Evolutionary conservation across 441 rosid species (phyloP).

Genomic region (Lepidium campestre): DNA sequence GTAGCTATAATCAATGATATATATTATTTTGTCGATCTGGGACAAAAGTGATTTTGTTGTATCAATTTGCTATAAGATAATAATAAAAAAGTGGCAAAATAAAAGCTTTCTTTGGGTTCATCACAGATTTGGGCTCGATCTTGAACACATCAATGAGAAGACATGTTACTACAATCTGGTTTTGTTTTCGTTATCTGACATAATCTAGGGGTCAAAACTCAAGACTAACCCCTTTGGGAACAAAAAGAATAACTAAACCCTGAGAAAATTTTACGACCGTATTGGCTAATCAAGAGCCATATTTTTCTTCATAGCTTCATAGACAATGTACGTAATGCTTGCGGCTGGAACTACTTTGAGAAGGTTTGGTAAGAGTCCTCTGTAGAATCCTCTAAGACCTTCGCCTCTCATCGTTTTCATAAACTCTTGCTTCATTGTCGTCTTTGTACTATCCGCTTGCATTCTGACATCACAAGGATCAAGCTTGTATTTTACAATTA

Average conservation of each 20-base stretch:
- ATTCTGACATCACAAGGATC: conserved; percentile 37
- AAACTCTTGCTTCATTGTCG: conserved; percentile 66
- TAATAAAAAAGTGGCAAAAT: too few relatives aligned
- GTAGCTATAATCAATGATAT: too few relatives aligned
- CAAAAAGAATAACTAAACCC: conserved; percentile 13
- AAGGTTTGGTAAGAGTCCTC: conserved; percentile 74
- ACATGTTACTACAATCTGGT: conserved; percentile 29
- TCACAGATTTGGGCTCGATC: conserved; percentile 8
- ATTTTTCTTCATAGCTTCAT: conserved; percentile 77
- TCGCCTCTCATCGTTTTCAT: conserved; percentile 58
- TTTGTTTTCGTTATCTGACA: conserved; percentile 28
- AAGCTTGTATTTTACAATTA: conserved; percentile 2
- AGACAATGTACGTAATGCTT: conserved; percentile 77
- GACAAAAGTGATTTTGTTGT: too few relatives aligned
- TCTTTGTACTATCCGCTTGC: conserved; percentile 62
- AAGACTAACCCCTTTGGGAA: conserved; percentile 26
- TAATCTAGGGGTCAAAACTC: conserved; percentile 31
- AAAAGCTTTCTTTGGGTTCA: too few relatives aligned
- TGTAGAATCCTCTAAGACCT: conserved; percentile 71
- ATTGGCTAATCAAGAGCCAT: conserved; percentile 46
- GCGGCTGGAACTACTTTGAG: conserved; percentile 80
- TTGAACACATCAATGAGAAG: conserved; percentile 28
- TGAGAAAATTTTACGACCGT: neutral
- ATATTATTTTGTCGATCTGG: too few relatives aligned
- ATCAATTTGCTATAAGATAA: too few relatives aligned